Evolutionary conservation across 208 protist species (phyloP).

Genomic region (Crithidia mellificae): DNA sequence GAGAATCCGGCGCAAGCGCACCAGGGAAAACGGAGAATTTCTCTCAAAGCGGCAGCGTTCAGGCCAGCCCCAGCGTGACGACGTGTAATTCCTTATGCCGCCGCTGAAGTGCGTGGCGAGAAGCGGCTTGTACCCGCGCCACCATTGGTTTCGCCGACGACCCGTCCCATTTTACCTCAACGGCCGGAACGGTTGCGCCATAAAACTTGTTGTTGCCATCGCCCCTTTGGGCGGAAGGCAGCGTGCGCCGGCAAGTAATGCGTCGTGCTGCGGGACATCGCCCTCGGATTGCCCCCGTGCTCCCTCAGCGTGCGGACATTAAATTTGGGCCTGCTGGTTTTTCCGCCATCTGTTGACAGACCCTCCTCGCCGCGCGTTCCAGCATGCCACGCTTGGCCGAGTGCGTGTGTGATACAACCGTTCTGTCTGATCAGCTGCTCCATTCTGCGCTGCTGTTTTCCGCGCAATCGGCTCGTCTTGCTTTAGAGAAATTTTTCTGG

Average conservation of each 20-base stretch:
- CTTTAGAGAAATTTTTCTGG: background rate
- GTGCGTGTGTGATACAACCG: background rate
- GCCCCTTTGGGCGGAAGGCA: background rate
- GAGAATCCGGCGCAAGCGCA: background rate
- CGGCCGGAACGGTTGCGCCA: background rate
- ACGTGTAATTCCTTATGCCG: background rate
- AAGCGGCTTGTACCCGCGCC: background rate
- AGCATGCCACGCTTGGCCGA: conserved; percentile 7
- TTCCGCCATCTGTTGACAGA: conserved; percentile 5
- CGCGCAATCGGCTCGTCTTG: conserved; percentile 9
- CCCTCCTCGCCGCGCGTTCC: background rate
- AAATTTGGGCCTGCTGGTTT: background rate
- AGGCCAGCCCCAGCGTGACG: background rate
- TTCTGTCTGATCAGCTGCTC: background rate
- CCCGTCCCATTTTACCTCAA: background rate
- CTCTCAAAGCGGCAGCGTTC: background rate
- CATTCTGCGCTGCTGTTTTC: conserved; percentile 7
- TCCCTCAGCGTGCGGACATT: background rate
- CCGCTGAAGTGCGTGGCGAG: background rate
- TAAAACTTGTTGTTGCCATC: background rate
- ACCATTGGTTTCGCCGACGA: background rate
- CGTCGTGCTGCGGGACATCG: background rate
- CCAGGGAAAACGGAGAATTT: background rate
- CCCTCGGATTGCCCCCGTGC: conserved; percentile 2
- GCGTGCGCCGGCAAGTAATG: background rate